Base-by-base conservation (phyloP, 139 green algal genomes). In the Zygnema cylindricum region DNA sequence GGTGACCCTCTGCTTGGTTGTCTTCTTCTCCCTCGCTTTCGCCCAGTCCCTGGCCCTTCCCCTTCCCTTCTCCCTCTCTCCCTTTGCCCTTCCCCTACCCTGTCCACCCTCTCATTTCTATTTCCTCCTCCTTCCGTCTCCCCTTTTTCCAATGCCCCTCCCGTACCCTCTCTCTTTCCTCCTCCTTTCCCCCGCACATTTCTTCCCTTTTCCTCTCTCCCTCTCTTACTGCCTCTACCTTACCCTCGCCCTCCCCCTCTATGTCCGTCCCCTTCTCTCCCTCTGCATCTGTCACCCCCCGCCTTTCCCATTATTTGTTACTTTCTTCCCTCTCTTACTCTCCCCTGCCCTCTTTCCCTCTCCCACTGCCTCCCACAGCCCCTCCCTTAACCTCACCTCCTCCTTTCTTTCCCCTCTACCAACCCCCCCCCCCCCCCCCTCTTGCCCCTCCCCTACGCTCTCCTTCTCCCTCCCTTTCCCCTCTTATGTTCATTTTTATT, bases 311-410 rank as follows among this genome's bases (percentile, higher is more conserved):
- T 63, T 63, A 25, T 16, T 16, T 16, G 7, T 16, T 16, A 7
- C 49, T 79, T 49, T 79, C 11, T 43, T 11, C 41, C 11, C 11
- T 79, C 39, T 79, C 11, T 16, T 49, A 3, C 71, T 16, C 11
- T 43, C 11, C 11, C 11, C 11, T 0, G 25, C n/a, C 0, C 42
- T 36, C 82, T 43, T 85, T 69, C 38, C 94, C 38, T 84, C 96
- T 32, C 82, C 85, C 0, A 91, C n/a, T n/a, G n/a, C n/a, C n/a
- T n/a, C n/a, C n/a, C n/a, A n/a, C n/a, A n/a, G n/a, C n/a, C n/a
- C n/a, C n/a, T n/a, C n/a, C n/a, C n/a, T n/a, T n/a, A n/a, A n/a
- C n/a, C n/a, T n/a, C n/a, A n/a, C n/a, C n/a, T n/a, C n/a, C n/a
- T n/a, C n/a, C n/a, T n/a, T n/a, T n/a, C n/a, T n/a, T n/a, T n/a